Evolutionary conservation across 106 monocot genomes (phyloP), one percentile per base, ranked within the genome.

Genomic region (Acanthochlamys bracteata): DNA sequence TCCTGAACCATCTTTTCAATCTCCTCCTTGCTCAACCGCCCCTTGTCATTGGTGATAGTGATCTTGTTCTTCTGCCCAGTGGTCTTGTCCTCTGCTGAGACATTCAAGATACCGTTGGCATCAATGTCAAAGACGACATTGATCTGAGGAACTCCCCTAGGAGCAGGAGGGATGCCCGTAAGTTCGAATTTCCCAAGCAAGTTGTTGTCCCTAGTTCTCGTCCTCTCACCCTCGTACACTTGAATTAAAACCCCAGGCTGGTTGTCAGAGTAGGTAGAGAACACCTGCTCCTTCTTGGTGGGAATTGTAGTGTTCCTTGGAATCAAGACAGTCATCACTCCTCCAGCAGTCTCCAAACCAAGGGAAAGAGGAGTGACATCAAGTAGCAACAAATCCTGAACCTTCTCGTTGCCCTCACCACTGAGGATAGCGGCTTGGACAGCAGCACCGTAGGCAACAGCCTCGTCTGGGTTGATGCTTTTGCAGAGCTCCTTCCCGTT

Each of bases 401-500:
- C 74, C 60, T 71, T 80, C 71, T 80, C 79, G 39, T 79, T 79
- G 40, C 79, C 79, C 42, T 79, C 79, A 13, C 73, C 65, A 25
- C 79, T 79, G 21, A 79, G 54, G 20, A 73, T 80, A 11, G 79
- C 73, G 65, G 79, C 79, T 14, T 66, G 80, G 42, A 80, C 74
- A 21, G 80, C 69, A 47, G 80, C 80, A 24, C 80, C 80, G 20
- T 75, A 75, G 13, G 73, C 80, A 4, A 80, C 71, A 11, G 80
- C 80, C 17, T 80, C 80, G 46, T 80, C 80, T 15, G 74, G 66
- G 61, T 86, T 86, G 46, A 86, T 82, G 82, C 82, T 86, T 70
- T 79, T 82, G 75, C 86, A 86, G 43, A 86, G 72, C 62, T 86
- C 82, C 69, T 86, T 86, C 11, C 86, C 82, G 56, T 85, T 85